Evolutionary conservation across 352 stramenopile species (phyloP), one percentile per base, ranked within the genome.

Genomic region (Phytophthora nicotianae): DNA sequence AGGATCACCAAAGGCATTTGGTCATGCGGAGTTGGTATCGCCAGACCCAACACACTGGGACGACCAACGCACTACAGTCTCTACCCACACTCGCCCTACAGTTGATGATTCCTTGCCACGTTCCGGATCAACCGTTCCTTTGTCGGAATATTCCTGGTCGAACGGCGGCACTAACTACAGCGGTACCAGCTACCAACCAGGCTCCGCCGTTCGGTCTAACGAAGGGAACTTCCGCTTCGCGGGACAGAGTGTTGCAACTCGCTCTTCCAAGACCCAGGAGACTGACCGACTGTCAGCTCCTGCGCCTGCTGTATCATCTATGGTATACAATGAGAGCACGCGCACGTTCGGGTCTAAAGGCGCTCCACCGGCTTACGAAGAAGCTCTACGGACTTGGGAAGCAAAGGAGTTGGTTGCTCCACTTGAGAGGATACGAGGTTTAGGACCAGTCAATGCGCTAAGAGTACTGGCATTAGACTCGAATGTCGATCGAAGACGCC

Each of bases 1-100:
- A 32, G 52, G 7, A 17, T 50, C 29, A 35, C 50, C 50, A 7
- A 67, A 67, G 26, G 27, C 5, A 4, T 9, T 43, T 19, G 40
- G 64, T 0, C 58, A 68, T 32, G 33, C 55, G 33, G 63, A 59
- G 48, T 27, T 68, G 32, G 26, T 57, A 17, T 57, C 58, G 13
- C 64, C 63, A 16, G 43, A 19, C 4, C 21, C 11, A 46, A 40
- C 23, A 9, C 29, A 50, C 21, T 26, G 26, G 14, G 27, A 57
- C 4, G 47, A 61, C 2, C 50, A 9, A 16, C 33, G 50, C 27
- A 29, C 50, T 2, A 71, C 58, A 29, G 45, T 59, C 1, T 68
- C 58, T 17, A 68, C 50, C 0, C 51, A 68, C 9, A 45, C 38
- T 11, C 45, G 50, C 50, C 50, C 50, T 3, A 65, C 58, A 6